Base-by-base conservation (phyloP, 805 yeast species). In the baker's yeast (Saccharomyces cerevisiae) region DNA sequence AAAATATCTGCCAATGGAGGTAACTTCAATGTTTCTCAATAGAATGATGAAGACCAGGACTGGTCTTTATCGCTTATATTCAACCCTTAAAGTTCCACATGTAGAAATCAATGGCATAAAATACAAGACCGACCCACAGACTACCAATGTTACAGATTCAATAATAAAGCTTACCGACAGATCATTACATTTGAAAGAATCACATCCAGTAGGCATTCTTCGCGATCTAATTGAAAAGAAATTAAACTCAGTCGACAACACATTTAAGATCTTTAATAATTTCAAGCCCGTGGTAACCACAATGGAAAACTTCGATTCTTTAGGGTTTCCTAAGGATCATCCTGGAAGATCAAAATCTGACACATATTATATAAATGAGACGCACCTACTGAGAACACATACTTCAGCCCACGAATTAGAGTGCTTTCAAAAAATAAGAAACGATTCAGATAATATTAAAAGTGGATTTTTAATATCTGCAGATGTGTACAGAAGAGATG, bases 331-430 rank as follows among this genome's bases (percentile, higher is more conserved):
- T 1, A 63, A 69, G 36, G 96, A 91, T 65, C 99, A 94, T 68
- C 96, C 96, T 0, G 97, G 99, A 2, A 78, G 99, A 64, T 82
- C 94, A 21, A 87, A 81, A 63, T 86, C 96, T 2, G 99, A 94
- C 68, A 92, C 99, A 0, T 94, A 94, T 70, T 94, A 94, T 64
- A 67, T 94, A 52, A 91, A 94, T 71, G 77, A 82, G 52, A 78
- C 79, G 22, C 74, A 84, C 31, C 74, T 94, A 29, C 73, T 94
- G 56, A 76, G 99, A 64, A 94, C 99, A 0, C 99, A 94, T 67
- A 92, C 99, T 0, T 90, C 97, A 1, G 99, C 99, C 0, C 99
- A 94, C 70, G 99, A 94, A 71, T 81, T 79, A 60, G 90, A 87
- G 64, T 89, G 97, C 65, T 92, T 89, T 71, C 74, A 77, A 48